Evolutionary conservation across 306 rosid species (phyloP).

Genomic region (Citrullus colocynthis): DNA sequence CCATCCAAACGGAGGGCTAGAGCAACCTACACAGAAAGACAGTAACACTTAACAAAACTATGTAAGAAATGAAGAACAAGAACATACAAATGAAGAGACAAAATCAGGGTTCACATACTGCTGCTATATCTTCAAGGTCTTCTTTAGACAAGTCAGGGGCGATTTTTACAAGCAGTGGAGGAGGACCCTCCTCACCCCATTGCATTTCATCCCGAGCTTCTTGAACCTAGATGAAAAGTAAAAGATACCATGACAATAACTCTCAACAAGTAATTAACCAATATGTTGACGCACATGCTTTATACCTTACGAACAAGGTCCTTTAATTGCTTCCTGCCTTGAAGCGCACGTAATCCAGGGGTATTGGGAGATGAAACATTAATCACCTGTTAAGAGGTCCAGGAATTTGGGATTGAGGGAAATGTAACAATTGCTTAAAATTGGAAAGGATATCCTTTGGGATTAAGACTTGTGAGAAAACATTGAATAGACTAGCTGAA

Average conservation of each 20-base stretch:
- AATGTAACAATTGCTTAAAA: neutral
- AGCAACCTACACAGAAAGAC: constrained; percentile 54
- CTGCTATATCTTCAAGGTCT: constrained; percentile 98
- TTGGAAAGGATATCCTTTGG: neutral
- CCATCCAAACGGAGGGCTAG: constrained; percentile 86
- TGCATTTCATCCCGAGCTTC: constrained; percentile 99
- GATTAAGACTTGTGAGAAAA: neutral
- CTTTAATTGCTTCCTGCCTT: constrained; percentile 92
- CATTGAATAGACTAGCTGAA: neutral
- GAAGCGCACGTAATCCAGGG: constrained; percentile 96
- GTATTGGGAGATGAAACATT: constrained; percentile 99
- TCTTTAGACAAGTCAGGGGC: constrained; percentile 97
- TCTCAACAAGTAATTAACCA: constrained; percentile 1
- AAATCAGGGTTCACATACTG: constrained; percentile 40
- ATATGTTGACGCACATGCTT: neutral
- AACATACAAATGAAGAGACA: neutral
- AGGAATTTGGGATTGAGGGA: neutral
- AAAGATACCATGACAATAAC: constrained; percentile 16
- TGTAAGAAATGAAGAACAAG: neutral
- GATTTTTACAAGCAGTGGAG: constrained; percentile 94
- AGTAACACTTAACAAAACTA: constrained; percentile 13
- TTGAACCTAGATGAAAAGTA: constrained; percentile 50
- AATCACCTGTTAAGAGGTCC: constrained; percentile 43
- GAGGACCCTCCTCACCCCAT: constrained; percentile 99
- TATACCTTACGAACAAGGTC: constrained; percentile 92